Base-by-base conservation (phyloP, 2,329 filamentous ascomycete genomes). In the Pseudofabraea citricarpa region DNA sequence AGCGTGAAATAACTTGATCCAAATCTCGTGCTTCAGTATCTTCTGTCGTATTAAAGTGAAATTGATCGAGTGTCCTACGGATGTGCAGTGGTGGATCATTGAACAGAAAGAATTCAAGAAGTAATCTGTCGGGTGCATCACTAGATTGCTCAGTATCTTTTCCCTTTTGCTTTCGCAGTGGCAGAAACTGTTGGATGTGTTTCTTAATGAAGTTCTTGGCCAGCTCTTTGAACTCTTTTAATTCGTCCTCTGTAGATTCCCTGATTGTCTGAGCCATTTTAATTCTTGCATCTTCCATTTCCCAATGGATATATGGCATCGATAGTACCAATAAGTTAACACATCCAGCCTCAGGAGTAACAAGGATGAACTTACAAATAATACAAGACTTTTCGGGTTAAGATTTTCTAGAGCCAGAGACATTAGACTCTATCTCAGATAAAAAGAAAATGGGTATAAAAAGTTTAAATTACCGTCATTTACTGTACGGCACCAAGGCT, bases 31-130 rank as follows among this genome's bases (percentile, higher is more conserved):
- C 33, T 2, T 55, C 47, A 0, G 69, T 72, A 9, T 64, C 60
- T 0, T 61, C 55, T 2, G 69, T 48, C 0, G 59, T 64, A 58
- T 59, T 62, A 33, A 64, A 65, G 41, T 70, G 71, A 0, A 64
- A 64, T 44, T 72, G 70, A 31, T 73, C 70, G 0, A 73, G 56
- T 0, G 70, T 73, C 2, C 71, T 55, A 1, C 70, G 60, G 0
- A 66, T 64, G 43, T 74, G 70, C 5, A 72, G 44, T 0, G 70
- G 68, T 6, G 51, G 45, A 6, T 53, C 9, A 2, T 26, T 5
- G 27, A 54, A 35, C 2, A 57, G 37, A 36, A 55, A 41, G 2
- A 49, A 33, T 3, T 46, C 36, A 9, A 58, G 13, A 2, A 57
- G 18, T n/a, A n/a, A n/a, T n/a, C n/a, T n/a, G n/a, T n/a, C n/a